phyloP scores from a whole-genome alignment of 2,329 filamentous ascomycete species.

The Cercospora janseana region DNA sequence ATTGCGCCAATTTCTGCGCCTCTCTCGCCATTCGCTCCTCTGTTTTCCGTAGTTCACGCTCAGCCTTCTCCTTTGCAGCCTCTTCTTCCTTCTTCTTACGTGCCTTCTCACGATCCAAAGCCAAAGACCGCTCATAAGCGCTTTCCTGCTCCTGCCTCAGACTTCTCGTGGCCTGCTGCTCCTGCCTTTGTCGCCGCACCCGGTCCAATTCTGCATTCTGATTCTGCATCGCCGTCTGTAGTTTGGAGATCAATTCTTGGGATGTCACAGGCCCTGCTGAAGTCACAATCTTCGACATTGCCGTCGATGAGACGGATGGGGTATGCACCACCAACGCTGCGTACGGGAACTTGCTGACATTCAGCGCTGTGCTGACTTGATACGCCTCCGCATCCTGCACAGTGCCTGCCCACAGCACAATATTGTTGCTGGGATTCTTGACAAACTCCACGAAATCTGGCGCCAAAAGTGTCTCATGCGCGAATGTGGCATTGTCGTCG shows the following conservation, averaged over 20 bases:
- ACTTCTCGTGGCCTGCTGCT: constrained; percentile 76
- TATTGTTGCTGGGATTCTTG: constrained; percentile 70
- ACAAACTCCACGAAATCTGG: constrained; percentile 72
- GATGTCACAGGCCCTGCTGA: constrained; percentile 70
- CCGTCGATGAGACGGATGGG: constrained; percentile 74
- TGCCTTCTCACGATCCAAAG: constrained; percentile 80
- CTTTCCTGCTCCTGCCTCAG: constrained; percentile 86
- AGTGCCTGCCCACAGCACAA: constrained; percentile 89
- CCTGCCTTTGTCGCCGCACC: constrained; percentile 71
- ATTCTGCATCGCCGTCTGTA: constrained; percentile 70
- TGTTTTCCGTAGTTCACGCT: constrained; percentile 64
- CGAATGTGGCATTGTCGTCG: constrained; percentile 82
- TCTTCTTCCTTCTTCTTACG: constrained; percentile 74
- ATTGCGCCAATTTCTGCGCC: constrained; percentile 60
- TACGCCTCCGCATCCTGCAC: constrained; percentile 92
- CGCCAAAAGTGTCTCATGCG: constrained; percentile 75
- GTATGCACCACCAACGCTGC: constrained; percentile 83
- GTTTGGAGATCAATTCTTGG: constrained; percentile 69
- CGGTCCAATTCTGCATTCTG: constrained; percentile 73
- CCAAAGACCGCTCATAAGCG: constrained; percentile 89
- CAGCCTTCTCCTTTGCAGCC: constrained; percentile 58
- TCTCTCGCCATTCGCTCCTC: constrained; percentile 61
- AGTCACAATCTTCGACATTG: constrained; percentile 86
- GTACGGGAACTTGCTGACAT: constrained; percentile 91
- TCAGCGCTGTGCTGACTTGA: constrained; percentile 82